Evolutionary conservation across 768 basidiomycete genomes (phyloP), one percentile per base, ranked within the genome.

Genomic region (Collybia sordida): DNA sequence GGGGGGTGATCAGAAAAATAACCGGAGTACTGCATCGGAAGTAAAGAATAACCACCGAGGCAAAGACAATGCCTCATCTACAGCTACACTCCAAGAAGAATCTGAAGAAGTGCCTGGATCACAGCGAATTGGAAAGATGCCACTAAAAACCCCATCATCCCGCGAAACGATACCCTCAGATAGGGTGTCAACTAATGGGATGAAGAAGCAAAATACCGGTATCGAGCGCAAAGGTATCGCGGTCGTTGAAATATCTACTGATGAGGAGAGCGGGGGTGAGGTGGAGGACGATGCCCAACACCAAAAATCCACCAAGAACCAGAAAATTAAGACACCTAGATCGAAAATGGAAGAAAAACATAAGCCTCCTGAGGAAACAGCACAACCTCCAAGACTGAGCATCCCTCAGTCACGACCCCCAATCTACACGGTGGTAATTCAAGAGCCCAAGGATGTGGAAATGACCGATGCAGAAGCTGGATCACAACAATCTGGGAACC

Each of bases 161-260:
- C 5, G 31, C 11, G 31, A 31, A 12, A 6, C 14, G 3, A 22
- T n/a, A 2, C 38, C 41, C 5, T 27, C 45, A 21, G 22, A n/a
- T 36, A 51, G 45, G 38, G 40, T n/a, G 21, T 27, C 50, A 6
- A 19, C 36, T 51, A 50, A 22, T 19, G 58, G 41, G 22, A 59
- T 44, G 41, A 27, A 34, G 39, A 52, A 49, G 36, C 42, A 46
- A 19, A 55, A 55, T 28, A 23, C 27, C 27, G 41, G 6, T n/a
- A 47, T 25, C 24, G 37, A 44, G 37, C 64, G 57, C 52, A 57
- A 56, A 25, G 43, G 36, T 15, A 41, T 65, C 53, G 67, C 68
- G 53, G 70, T 76, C 14, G 70, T 76, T 21, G 72, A 76, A 43
- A 68, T 77, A 14, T 72, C 72, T 6, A 70, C 71, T 6, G 72